A percentile compares a stretch with the other conserved stretches of the same genome.
These are phyloP conservation scores for Penicillium hesseltinei DNA, from an alignment of 2,329 filamentous ascomycete genomes.

Conservation along the genomic window DNA sequence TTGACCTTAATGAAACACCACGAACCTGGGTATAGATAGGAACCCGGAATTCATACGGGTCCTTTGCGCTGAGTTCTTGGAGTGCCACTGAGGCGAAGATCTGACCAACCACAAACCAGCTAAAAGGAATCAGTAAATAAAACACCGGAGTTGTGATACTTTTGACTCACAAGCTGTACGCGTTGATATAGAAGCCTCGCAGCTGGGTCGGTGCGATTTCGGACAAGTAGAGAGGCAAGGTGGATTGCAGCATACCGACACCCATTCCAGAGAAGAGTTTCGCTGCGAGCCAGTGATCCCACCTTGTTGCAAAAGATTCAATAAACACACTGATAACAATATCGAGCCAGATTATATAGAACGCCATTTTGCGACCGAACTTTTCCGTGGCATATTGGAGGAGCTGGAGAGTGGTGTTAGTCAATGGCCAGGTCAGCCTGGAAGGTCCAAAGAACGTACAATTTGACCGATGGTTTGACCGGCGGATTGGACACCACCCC, in stretches of 20 bases:
- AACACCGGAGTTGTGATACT: too few relatives aligned
- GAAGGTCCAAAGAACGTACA: constrained; percentile 19
- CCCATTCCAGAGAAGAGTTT: constrained; percentile 41
- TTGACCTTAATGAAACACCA: not conserved
- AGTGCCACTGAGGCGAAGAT: constrained; percentile 46
- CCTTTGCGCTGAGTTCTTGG: constrained; percentile 31
- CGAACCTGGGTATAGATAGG: constrained; percentile 45
- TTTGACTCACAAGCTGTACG: constrained; percentile 38
- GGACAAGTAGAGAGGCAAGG: constrained; percentile 44
- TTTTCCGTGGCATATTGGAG: constrained; percentile 38
- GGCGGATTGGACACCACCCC: constrained; percentile 42
- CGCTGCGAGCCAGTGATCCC: constrained; percentile 44
- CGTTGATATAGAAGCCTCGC: constrained; percentile 43
- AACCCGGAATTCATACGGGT: constrained; percentile 38
- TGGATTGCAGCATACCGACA: constrained; percentile 45
- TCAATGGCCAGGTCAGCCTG: not conserved
- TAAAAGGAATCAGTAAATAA: not conserved
- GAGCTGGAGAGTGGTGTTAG: constrained; percentile 15
- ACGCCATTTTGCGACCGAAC: constrained; percentile 38
- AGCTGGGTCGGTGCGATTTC: constrained; percentile 45
- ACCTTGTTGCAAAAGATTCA: constrained; percentile 39
- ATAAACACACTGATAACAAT: constrained; percentile 39
- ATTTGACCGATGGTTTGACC: constrained; percentile 43
- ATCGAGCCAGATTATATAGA: constrained; percentile 38
- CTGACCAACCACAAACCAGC: constrained; percentile 47